These are phyloP conservation scores for Phylloboletellus chloephorus DNA, from an alignment of 1,284 basidiomycete genomes.

Conservation along the genomic window DNA sequence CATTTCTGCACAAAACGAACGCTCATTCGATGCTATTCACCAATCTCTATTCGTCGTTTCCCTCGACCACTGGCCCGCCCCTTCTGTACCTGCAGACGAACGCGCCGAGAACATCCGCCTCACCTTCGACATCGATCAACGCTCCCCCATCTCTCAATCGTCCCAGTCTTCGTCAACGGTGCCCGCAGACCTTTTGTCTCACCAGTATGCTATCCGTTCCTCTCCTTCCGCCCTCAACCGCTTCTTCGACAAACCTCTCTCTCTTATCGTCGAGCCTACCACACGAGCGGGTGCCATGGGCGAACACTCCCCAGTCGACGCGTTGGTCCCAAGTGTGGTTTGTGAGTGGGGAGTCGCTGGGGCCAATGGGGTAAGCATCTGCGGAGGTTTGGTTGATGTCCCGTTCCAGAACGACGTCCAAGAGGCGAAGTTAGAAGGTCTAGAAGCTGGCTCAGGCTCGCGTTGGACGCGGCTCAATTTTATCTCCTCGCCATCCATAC, in stretches of 20 bases:
- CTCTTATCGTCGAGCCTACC: slow-evolving; percentile 81
- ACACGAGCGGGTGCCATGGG: slow-evolving; percentile 85
- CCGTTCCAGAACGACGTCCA: slow-evolving; percentile 14
- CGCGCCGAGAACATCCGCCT: slow-evolving; percentile 30
- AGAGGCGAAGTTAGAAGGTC: slow-evolving; percentile 4
- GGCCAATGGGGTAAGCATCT: slow-evolving; percentile 22
- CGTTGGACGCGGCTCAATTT: slow-evolving; percentile 72
- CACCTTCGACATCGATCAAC: slow-evolving; percentile 26
- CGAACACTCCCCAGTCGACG: slow-evolving; percentile 92
- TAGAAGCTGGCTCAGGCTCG: slow-evolving; percentile 13
- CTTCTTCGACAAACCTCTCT: slow-evolving; percentile 91
- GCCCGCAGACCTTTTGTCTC: slow-evolving; percentile 57
- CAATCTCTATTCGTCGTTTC: slow-evolving; percentile 56
- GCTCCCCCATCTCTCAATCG: slow-evolving; percentile 2
- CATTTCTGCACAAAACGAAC: slow-evolving; percentile 17
- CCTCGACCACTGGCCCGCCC: slow-evolving; percentile 56
- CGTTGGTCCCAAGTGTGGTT: slow-evolving; percentile 87
- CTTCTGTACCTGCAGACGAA: slow-evolving; percentile 25
- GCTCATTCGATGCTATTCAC: slow-evolving; percentile 18
- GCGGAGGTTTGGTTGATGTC: slow-evolving; percentile 15
- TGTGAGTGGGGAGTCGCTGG: slow-evolving; percentile 69
- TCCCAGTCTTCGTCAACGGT: slow-evolving; percentile 4
- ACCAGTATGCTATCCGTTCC: slow-evolving; percentile 73
- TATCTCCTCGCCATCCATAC: slow-evolving; percentile 62
- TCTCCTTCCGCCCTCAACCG: slow-evolving; percentile 72